Evolutionary conservation across 2,329 filamentous ascomycete genomes (phyloP), one percentile per base, ranked within the genome.

Genomic region (Fonsecaea pugnacius): DNA sequence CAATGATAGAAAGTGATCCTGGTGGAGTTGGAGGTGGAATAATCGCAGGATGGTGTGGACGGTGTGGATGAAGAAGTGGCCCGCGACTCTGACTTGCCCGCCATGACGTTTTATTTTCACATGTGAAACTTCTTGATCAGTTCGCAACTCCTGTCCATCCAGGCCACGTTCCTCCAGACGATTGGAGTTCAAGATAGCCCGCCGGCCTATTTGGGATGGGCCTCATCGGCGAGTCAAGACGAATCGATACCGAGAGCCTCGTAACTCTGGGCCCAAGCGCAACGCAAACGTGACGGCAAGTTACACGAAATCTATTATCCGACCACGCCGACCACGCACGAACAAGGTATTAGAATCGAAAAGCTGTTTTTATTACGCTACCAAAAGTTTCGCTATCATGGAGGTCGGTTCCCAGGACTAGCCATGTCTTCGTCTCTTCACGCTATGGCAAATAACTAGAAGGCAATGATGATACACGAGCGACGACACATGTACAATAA

Each of bases 111-210:
- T 4, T 4, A 30, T 27, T 30, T 14, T 52, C 43, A 59, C 57
- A 59, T 52, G 57, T 52, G 57, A 38, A 58, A 30, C 21, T 59
- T 18, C 27, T 27, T 30, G 4, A n/a, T 36, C 46, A 4, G 21
- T 6, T 5, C 8, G 18, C 18, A 48, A 48, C 43, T 48, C 43
- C 18, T 24, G 3, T 46, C n/a, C 18, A 48, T 38, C 21, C 36
- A 33, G 10, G 38, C 46, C 57, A 59, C 57, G 57, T 59, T 51
- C 32, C 38, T 27, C 33, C 48, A 30, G n/a, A 32, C 50, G 18
- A 50, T 51, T 52, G 30, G 57, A 51, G 57, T 53, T 35, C 51
- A 7, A 12, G 51, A 51, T 51, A n/a, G 32, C 8, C 10, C n/a
- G 21, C 12, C 24, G 30, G 43, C 32, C 14, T n/a, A 32, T 46